Percentiles rank a stretch among this genome's conserved stretches.
Evolutionary conservation across 2,329 filamentous ascomycete species (phyloP).

Genomic region (Aspergillus eucalypticola): DNA sequence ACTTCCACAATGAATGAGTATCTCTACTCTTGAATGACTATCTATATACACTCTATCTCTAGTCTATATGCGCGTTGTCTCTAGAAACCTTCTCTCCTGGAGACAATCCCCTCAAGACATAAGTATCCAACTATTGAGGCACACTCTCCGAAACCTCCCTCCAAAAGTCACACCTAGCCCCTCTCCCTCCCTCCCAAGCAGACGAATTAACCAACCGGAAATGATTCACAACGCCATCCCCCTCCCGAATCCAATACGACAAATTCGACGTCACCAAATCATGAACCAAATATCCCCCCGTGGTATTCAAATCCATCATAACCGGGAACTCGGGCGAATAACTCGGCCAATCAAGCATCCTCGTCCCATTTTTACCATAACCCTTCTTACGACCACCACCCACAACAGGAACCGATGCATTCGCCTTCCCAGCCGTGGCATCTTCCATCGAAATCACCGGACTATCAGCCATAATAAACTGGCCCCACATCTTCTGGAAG

Average conservation of each 20-base stretch:
- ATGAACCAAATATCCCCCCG: slow-evolving; percentile 38
- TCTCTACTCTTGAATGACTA: background rate
- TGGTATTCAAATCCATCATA: slow-evolving; percentile 52
- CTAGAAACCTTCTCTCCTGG: background rate
- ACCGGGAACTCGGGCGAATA: slow-evolving; percentile 35
- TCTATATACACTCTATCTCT: background rate
- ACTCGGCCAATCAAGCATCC: slow-evolving; percentile 35
- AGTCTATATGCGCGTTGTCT: background rate
- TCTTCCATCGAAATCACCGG: slow-evolving; percentile 29
- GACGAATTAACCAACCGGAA: slow-evolving; percentile 47
- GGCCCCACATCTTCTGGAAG: slow-evolving; percentile 50
- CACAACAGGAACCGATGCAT: slow-evolving; percentile 18
- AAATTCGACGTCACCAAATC: slow-evolving; percentile 23
- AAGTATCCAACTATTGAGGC: background rate
- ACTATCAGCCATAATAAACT: slow-evolving; percentile 47
- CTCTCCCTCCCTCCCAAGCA: slow-evolving; percentile 52
- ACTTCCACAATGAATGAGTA: background rate
- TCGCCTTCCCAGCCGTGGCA: slow-evolving; percentile 23
- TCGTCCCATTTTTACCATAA: slow-evolving; percentile 23
- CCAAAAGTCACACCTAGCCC: slow-evolving; percentile 20
- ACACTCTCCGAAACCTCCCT: background rate
- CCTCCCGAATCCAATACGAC: slow-evolving; percentile 28
- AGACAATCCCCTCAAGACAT: background rate
- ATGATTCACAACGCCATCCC: slow-evolving; percentile 38
- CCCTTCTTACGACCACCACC: no score